Base-by-base conservation (phyloP, 106 monocot species). In the Gastrodia elata region DNA sequence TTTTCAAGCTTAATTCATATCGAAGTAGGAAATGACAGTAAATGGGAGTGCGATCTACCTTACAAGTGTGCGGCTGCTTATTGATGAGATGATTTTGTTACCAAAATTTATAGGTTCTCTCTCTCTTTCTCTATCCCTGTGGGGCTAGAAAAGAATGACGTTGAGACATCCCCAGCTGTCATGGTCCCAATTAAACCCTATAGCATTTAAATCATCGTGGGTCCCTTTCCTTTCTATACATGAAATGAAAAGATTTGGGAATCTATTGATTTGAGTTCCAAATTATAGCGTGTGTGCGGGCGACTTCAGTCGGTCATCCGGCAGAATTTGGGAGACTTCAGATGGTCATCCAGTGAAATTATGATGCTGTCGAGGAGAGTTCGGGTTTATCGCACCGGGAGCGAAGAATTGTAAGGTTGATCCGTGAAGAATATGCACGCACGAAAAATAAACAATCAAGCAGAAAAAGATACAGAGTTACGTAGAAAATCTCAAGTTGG, bases 131-230 rank as follows among this genome's bases (percentile, higher is more conserved):
- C 61, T 22, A 61, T 61, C 61, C 32, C 3, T 25, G 57, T 26
- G 26, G 22, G 26, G 64, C 64, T 65, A 65, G 35, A 8, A 65
- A 5, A 13, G 14, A 65, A 2, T 34, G 34, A 1, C 33, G 13
- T 13, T 14, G 34, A 34, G 32, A 33, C 64, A 65, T 34, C 64
- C 33, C 18, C 37, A 20, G 67, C 67, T 67, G 67, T 37, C 61
- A 67, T 67, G 67, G 22, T 56, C 67, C 67, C 36, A 67, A 34
- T n/a, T 16, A 37, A 0, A 67, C 37, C 67, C 35, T 36, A 67
- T 37, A 38, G 6, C 18, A 67, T 4, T 18, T 67, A 20, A 36
- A 34, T 67, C 37, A n/a, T 67, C 37, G 16, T 67, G 16, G 34
- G 16, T 1, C 11, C 27, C 67, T 6, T 67, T 67, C 18, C 37